Base-by-base conservation (phyloP, 495 filamentous ascomycete genomes). In the Hypoxylon subgilvum region DNA sequence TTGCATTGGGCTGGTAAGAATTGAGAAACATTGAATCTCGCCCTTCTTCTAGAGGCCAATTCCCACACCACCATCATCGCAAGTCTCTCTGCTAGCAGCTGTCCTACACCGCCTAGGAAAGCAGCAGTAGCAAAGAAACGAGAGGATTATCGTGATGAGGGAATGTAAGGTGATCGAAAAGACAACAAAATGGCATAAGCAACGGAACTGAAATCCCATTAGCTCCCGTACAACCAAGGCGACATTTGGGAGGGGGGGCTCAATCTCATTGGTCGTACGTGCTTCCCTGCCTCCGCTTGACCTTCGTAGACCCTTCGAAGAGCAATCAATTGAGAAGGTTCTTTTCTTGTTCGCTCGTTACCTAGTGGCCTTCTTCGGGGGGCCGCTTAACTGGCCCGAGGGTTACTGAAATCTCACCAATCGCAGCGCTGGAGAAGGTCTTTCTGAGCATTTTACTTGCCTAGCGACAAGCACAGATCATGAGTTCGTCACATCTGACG, bases 381-480 rank as follows among this genome's bases (percentile, higher is more conserved):
- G 64, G 53, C 58, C 51, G 47, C 52, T 57, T 65, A 56, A 67
- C 55, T 70, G 67, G 67, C 54, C n/a, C 59, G 50, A 64, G 46
- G 55, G 44, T 59, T 38, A 52, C 56, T 68, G 57, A 48, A 44
- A 39, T 44, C 61, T 63, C 66, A 58, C 70, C 70, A 73, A 73
- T 73, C 66, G 70, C 54, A 62, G 52, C 32, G 43, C 56, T 38
- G 49, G 40, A 32, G 30, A 42, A 27, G 55, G 55, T 19, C 55
- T 66, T 47, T 45, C 48, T 56, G 57, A 61, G 47, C 59, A 52
- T 52, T 61, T 55, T 32, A 43, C 52, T 43, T 49, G 36, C 47
- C 46, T 65, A 66, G 63, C 47, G 57, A 68, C 55, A 64, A 68
- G 70, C 70, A 69, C 67, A 67, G 65, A 69, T 69, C 70, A 73